phyloP scores from a whole-genome alignment of 495 filamentous ascomycete genomes.

The Neurospora sp. region DNA sequence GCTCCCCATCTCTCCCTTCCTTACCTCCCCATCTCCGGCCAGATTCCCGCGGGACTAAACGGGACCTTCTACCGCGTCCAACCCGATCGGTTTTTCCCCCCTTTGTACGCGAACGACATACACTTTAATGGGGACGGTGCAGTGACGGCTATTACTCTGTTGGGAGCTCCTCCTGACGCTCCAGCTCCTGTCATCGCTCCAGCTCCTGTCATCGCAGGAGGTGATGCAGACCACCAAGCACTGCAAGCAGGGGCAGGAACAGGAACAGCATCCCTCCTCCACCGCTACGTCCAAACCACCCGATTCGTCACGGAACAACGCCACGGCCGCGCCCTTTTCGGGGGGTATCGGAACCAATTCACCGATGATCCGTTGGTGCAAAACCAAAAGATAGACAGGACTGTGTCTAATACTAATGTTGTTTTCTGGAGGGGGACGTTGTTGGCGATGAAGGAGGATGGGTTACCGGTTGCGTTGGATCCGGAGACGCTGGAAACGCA shows the following conservation, averaged over 20 bases:
- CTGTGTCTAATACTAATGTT: constrained; percentile 47
- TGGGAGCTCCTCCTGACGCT: too few relatives aligned
- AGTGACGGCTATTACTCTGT: constrained; percentile 44
- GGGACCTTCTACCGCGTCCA: constrained; percentile 47
- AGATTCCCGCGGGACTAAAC: constrained; percentile 39
- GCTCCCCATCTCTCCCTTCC: constrained; percentile 40
- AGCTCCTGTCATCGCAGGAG: too few relatives aligned
- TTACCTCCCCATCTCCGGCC: constrained; percentile 36
- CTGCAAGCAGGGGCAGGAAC: too few relatives aligned
- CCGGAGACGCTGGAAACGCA: constrained; percentile 43
- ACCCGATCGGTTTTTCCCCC: constrained; percentile 42
- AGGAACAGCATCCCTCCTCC: neutral
- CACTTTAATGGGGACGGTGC: constrained; percentile 37
- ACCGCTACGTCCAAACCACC: constrained; percentile 41
- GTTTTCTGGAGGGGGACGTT: constrained; percentile 42
- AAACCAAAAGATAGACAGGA: constrained; percentile 27
- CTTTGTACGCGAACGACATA: constrained; percentile 43
- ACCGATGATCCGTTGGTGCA: constrained; percentile 43
- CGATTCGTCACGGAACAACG: constrained; percentile 35
- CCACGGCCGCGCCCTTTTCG: constrained; percentile 32
- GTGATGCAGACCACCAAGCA: too few relatives aligned
- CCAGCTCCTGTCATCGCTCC: too few relatives aligned
- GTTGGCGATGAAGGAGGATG: constrained; percentile 46
- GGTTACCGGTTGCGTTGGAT: constrained; percentile 46
- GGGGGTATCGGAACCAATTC: constrained; percentile 44